Evolutionary conservation across 2,329 filamentous ascomycete genomes (phyloP).

Genomic region (Venturia effusa): DNA sequence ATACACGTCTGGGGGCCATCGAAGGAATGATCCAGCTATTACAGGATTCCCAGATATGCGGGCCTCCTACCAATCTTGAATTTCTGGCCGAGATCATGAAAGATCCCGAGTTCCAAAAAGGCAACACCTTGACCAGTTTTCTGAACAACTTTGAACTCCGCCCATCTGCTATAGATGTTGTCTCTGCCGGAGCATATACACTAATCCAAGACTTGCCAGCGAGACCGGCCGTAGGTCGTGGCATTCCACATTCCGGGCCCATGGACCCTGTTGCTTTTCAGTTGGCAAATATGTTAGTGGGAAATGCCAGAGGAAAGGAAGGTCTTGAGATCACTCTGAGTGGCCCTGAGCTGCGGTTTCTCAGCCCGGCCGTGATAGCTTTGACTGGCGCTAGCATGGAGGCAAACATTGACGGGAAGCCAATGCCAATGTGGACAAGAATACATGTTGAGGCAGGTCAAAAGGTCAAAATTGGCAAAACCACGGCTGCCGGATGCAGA

Average conservation of each 20-base stretch:
- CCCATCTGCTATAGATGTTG: slow-evolving; percentile 43
- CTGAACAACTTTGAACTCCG: slow-evolving; percentile 39
- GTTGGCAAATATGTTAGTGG: slow-evolving; percentile 49
- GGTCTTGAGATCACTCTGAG: slow-evolving; percentile 49
- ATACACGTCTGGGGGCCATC: slow-evolving; percentile 32
- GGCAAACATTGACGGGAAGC: slow-evolving; percentile 37
- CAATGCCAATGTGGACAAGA: slow-evolving; percentile 45
- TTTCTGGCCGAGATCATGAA: slow-evolving; percentile 42
- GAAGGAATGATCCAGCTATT: slow-evolving; percentile 34
- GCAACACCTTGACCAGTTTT: slow-evolving; percentile 47
- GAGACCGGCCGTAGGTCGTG: slow-evolving; percentile 44
- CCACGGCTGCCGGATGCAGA: slow-evolving; percentile 42
- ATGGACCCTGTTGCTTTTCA: slow-evolving; percentile 51
- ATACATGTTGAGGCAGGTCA: slow-evolving; percentile 41
- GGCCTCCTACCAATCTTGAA: slow-evolving; percentile 47
- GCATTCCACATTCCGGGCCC: slow-evolving; percentile 48
- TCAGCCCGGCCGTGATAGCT: slow-evolving; percentile 43
- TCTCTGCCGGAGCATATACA: slow-evolving; percentile 46
- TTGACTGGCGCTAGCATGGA: slow-evolving; percentile 47
- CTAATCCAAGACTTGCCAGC: slow-evolving; percentile 46
- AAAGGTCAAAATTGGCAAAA: slow-evolving; percentile 44
- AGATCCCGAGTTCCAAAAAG: slow-evolving; percentile 34
- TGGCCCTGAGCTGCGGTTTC: slow-evolving; percentile 48
- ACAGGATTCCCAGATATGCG: slow-evolving; percentile 35
- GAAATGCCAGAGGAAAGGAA: slow-evolving; percentile 42